Base-by-base conservation (phyloP, 1,139 yeast species). In the Suhomyces taliae region DNA sequence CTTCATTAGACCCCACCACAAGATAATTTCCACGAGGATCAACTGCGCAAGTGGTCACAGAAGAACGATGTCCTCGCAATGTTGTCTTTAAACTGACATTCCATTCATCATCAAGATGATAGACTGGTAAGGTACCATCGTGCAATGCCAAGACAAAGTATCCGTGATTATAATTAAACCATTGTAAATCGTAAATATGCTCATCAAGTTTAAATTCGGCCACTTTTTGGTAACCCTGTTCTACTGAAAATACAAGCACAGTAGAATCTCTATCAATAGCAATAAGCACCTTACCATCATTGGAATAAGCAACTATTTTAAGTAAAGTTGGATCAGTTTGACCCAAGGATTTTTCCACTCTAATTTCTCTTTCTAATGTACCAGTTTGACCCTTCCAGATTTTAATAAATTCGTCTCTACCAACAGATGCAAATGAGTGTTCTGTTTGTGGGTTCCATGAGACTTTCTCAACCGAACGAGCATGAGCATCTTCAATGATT, bases 1-100 rank as follows among this genome's bases (percentile, higher is more conserved):
- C 93, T 57, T 87, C 93, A 44, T 78, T 77, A n/a, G 87, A 74
- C 0, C 90, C 93, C 4, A 78, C 78, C 1, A 80, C 78, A 10
- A 86, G 54, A 54, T 65, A 79, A 24, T 66, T 59, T 0, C 89
- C 93, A 45, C 74, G 60, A 1, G 88, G 86, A 55, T 85, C 90
- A 45, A 83, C 67, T 8, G 69, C 68, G 9, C 84, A 52, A 38
- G 78, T 61, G 3, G 81, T 76, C 2, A 81, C 74, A 0, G 83
- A 67, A 1, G 85, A 76, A 38, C 84, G 69, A 57, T 85, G 88
- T 8, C 76, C 77, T 6, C 51, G 49, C 12, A 72, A 53, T 12
- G 55, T 53, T 6, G 82, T 79, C 10, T 67, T 59, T 41, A 35
- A 32, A 11, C 15, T 6, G 27, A 47, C 34, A 7, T 19, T 34